A percentile compares a stretch with the other conserved stretches of the same genome.
Conservation (phyloP, 2,329 filamentous ascomycete species). For the Aureobasidium namibiae region DNA sequence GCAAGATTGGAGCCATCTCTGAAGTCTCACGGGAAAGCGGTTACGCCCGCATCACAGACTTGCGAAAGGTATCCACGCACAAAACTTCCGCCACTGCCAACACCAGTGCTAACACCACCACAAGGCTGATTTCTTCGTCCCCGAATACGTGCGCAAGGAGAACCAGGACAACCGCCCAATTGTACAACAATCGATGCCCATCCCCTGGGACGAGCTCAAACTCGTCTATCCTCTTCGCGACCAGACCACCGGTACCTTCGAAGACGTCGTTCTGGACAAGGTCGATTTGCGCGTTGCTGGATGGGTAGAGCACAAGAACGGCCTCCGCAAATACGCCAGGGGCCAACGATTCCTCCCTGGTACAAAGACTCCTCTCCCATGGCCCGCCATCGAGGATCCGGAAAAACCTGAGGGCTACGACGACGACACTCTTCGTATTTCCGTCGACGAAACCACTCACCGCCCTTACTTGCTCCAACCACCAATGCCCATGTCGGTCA, state of each 20-base stretch:
- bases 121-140: constrained; percentile 37
- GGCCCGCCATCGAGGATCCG: constrained; percentile 50
- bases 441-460: constrained; percentile 68
- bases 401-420: constrained; percentile 47
- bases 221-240: constrained; percentile 72
- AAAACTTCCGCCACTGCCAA: not conserved
- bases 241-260: constrained; percentile 52
- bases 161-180: constrained; percentile 31
- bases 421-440: constrained; percentile 65
- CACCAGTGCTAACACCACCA: not conserved
- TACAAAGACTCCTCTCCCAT: constrained; percentile 65
- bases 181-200: constrained; percentile 39
- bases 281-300: constrained; percentile 38
- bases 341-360: constrained; percentile 54
- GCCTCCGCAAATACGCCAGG: constrained; percentile 39
- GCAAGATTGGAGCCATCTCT: constrained; percentile 69
- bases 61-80: constrained; percentile 31
- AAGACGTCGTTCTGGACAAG: constrained; percentile 71
- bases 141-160: constrained; percentile 32
- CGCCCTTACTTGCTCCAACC: constrained; percentile 66
- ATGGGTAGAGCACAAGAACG: constrained; percentile 29
- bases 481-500: constrained; percentile 69
- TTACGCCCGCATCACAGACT: constrained; percentile 27
- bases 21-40: constrained; percentile 38
- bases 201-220: constrained; percentile 65